Base-by-base conservation (phyloP, 23 red algal species). In the Pyropia yezoensis region DNA sequence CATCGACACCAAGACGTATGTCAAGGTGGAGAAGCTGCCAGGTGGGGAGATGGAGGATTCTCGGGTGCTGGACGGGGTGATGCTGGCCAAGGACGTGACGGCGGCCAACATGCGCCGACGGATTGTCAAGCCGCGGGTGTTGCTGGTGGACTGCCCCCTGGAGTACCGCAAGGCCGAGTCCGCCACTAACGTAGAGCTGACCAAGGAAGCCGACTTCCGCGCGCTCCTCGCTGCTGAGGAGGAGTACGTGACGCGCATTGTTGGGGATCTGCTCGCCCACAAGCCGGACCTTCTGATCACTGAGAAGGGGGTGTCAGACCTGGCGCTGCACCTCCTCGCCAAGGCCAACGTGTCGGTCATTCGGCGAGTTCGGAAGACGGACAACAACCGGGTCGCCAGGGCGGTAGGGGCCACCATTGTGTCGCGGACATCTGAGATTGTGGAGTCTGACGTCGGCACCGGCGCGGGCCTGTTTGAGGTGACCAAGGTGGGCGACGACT, bases 21-120 rank as follows among this genome's bases (percentile, higher is more conserved):
- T 78, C 3, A 89, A 88, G 65, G 74, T 98, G 34, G 94, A 98
- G 67, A 98, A 98, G 52, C 80, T 98, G 18, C 80, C 94, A 25
- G 94, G 94, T 69, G 94, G 94, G 20, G 79, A 87, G 25, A 56
- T 98, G n/a, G 19, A 49, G 24, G 94, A 90, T 29, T 88, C 80
- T 7, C 27, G 59, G 30, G 94, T 98, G 14, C 54, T 98, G 33
- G 67, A 80, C 49, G 94, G 94, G 33, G 94, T 98, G 13, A 87
- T 98, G 79, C 81, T 98, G 47, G 88, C 91, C 67, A 98, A 98
- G 76, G 94, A 98, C 61, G 85, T 98, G 50, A 73, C 70, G 18
- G 74, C 64, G 67, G 77, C 83, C 20, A 85, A 83, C 50, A 98
- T 98, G 94, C 71, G 81, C 29, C 79, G 94, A 59, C 67, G 83